Conservation (phyloP, 2,329 filamentous ascomycete genomes). For the Niveomyces coronatus region DNA sequence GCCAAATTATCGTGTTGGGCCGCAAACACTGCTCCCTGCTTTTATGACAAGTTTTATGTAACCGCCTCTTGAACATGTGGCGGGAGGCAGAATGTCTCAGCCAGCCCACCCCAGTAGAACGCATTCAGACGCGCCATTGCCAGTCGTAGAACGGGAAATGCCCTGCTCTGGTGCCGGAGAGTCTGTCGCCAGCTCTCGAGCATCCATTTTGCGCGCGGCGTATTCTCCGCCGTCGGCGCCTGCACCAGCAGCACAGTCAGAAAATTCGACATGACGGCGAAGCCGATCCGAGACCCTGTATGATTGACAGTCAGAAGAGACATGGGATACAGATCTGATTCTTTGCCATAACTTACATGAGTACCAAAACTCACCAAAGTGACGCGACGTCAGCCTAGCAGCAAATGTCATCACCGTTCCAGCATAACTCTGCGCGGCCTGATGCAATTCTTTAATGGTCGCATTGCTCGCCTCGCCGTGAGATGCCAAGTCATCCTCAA, state of each 20-base stretch:
- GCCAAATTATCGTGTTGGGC: not conserved
- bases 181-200: constrained; percentile 11
- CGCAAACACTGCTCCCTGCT: not conserved
- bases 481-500: constrained; percentile 7
- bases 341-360: constrained; percentile 6
- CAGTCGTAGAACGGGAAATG: constrained; percentile 9
- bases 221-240: constrained; percentile 11
- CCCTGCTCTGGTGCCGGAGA: constrained; percentile 10
- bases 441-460: constrained; percentile 11
- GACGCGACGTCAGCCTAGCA: constrained; percentile 9
- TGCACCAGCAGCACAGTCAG: constrained; percentile 12
- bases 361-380: constrained; percentile 12
- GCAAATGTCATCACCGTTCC: constrained; percentile 10
- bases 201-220: constrained; percentile 10
- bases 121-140: constrained; percentile 10
- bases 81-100: constrained; percentile 11
- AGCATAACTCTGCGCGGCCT: constrained; percentile 11
- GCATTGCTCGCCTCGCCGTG: constrained; percentile 9
- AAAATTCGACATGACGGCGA: constrained; percentile 12
- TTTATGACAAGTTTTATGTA: not conserved
- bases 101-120: constrained; percentile 10
- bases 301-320: not conserved
- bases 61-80: constrained; percentile 10
- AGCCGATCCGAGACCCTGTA: constrained; percentile 10
- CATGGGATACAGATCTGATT: not conserved